Evolutionary conservation across 2,329 filamentous ascomycete species (phyloP), one percentile per base, ranked within the genome.

Genomic region (Anthostomella pinea): DNA sequence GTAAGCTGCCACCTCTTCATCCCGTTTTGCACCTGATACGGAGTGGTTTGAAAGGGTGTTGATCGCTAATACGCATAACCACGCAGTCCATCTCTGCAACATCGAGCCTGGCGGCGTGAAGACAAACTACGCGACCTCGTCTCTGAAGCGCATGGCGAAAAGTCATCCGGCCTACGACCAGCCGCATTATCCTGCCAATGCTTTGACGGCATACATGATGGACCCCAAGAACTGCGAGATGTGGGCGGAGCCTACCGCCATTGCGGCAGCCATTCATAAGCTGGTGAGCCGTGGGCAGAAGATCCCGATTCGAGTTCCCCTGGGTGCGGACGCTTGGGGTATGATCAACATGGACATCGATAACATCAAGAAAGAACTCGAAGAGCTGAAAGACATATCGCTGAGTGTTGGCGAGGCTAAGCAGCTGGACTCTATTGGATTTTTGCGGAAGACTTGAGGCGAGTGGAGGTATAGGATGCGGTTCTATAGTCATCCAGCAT

Each of bases 21-120:
- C 49, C 40, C 41, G 1, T 31, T 18, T 8, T 2, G 13, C 16
- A 27, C 6, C 17, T 19, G 6, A 18, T 14, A 19, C 17, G 7
- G 6, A 17, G 6, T n/a, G n/a, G n/a, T n/a, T n/a, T n/a, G n/a
- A n/a, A n/a, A n/a, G n/a, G n/a, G n/a, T n/a, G n/a, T n/a, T n/a
- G n/a, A n/a, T n/a, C n/a, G n/a, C n/a, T n/a, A n/a, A n/a, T n/a
- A n/a, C n/a, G n/a, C n/a, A n/a, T n/a, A n/a, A n/a, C n/a, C n/a
- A n/a, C n/a, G n/a, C n/a, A 64, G 55, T 70, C 27, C 59, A 67
- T 34, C 60, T 71, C 25, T 62, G 57, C 33, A 59, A 64, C 23
- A 49, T 69, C 18, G 68, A 72, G 46, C 70, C 25, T 27, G 13
- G 13, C 25, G 25, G 8, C 13, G 8, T 27, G 25, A 27, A 10